Evolutionary conservation across 495 filamentous ascomycete genomes (phyloP).

Genomic region (Podospora anserina): DNA sequence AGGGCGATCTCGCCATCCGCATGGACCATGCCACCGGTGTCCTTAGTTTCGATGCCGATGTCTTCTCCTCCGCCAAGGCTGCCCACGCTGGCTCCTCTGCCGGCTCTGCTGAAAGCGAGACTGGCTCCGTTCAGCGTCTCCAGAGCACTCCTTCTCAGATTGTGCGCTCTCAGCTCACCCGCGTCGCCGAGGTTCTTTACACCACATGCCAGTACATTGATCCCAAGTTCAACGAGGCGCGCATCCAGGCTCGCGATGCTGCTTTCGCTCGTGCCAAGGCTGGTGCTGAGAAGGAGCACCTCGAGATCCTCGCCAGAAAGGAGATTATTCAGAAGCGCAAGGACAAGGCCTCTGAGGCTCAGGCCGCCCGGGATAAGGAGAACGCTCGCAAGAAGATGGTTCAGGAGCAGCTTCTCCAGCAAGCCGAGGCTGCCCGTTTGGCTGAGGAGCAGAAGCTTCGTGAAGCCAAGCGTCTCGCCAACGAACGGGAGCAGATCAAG

Average conservation of each 20-base stretch:
- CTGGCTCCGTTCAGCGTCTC: conserved; percentile 83
- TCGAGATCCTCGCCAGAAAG: conserved; percentile 81
- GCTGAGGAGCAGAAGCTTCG: conserved; percentile 87
- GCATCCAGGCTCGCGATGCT: conserved; percentile 71
- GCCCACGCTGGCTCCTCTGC: conserved; percentile 78
- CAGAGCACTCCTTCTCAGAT: conserved; percentile 98
- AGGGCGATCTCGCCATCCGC: conserved; percentile 94
- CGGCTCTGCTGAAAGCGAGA: conserved; percentile 85
- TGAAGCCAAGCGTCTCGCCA: conserved; percentile 81
- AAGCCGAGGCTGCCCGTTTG: conserved; percentile 82
- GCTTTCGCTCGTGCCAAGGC: conserved; percentile 76
- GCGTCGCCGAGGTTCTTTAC: conserved; percentile 86
- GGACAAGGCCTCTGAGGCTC: conserved; percentile 79
- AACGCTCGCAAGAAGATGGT: conserved; percentile 80
- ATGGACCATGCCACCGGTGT: conserved; percentile 93
- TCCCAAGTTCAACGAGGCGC: conserved; percentile 75
- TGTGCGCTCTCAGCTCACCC: conserved; percentile 88
- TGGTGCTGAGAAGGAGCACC: conserved; percentile 88
- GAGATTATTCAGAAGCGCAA: conserved; percentile 94
- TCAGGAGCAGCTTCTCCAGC: conserved; percentile 77
- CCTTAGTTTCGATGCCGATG: conserved; percentile 94
- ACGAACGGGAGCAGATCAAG: conserved; percentile 87
- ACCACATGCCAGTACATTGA: conserved; percentile 94
- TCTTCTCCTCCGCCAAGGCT: conserved; percentile 95
- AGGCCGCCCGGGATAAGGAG: conserved; percentile 86